Evolutionary conservation across 78 protist species (phyloP).

Genomic region (Goniomonas avonlea): DNA sequence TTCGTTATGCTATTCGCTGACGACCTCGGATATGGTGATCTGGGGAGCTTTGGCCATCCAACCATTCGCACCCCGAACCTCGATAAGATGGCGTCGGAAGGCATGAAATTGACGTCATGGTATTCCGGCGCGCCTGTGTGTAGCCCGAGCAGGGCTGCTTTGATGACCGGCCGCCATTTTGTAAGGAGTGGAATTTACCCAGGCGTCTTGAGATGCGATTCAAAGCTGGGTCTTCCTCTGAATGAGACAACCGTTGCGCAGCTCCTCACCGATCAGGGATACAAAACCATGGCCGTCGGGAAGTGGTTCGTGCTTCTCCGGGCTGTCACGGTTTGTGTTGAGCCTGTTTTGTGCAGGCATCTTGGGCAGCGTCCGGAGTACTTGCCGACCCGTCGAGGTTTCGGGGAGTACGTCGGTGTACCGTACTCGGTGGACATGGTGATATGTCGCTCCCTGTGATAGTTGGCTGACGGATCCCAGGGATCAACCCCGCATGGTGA

Average conservation of each 20-base stretch:
- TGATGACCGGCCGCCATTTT: slow-evolving; percentile 31
- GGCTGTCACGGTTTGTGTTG: too few species aligned
- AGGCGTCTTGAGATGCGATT: not conserved
- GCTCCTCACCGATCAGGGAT: not conserved
- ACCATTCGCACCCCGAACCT: slow-evolving; percentile 21
- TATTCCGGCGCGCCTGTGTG: slow-evolving; percentile 10
- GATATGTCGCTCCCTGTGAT: too few species aligned
- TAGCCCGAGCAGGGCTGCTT: slow-evolving; percentile 8
- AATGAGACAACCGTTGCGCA: slow-evolving; percentile 15
- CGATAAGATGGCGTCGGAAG: slow-evolving; percentile 13
- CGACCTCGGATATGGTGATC: not conserved
- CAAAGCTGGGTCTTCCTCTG: slow-evolving; percentile 13
- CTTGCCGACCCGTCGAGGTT: slow-evolving; percentile 12
- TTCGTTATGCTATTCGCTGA: slow-evolving; percentile 3
- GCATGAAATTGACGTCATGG: slow-evolving; percentile 26
- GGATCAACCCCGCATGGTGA: too few species aligned
- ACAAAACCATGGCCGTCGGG: slow-evolving; percentile 6
- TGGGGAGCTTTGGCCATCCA: slow-evolving; percentile 5
- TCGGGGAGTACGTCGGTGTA: slow-evolving; percentile 15
- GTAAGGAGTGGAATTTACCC: not conserved
- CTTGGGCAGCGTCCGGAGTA: slow-evolving; percentile 10
- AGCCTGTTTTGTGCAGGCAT: too few species aligned
- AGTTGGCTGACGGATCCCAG: too few species aligned
- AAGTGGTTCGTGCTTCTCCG: too few species aligned
- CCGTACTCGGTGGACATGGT: slow-evolving; percentile 28